These are phyloP conservation scores for Vicia faba DNA, from an alignment of 306 rosid genomes.

Conservation along the genomic window DNA sequence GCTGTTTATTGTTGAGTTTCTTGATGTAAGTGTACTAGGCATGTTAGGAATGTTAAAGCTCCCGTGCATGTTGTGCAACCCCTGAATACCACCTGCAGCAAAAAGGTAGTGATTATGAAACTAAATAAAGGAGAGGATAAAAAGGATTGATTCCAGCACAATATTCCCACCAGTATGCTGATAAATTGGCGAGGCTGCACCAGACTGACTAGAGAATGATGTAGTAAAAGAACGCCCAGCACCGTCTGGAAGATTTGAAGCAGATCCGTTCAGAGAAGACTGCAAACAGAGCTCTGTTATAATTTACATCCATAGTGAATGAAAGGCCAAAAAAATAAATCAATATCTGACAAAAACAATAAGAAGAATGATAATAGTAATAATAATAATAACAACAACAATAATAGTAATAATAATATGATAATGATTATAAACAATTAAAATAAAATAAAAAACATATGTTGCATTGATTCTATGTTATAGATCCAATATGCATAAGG, in stretches of 20 bases:
- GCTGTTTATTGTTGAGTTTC: slow-evolving; percentile 75
- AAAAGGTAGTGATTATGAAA: slow-evolving; percentile 41
- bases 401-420: not conserved
- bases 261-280: slow-evolving; percentile 94
- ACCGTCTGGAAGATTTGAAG: slow-evolving; percentile 88
- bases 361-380: no score
- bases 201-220: slow-evolving; percentile 97
- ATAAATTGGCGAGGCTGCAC: slow-evolving; percentile 88
- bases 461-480: slow-evolving; percentile 16
- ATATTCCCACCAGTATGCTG: slow-evolving; percentile 83
- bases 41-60: slow-evolving; percentile 89
- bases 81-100: slow-evolving; percentile 77
- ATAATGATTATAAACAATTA: not conserved
- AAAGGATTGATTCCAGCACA: slow-evolving; percentile 40
- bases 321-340: slow-evolving; percentile 1
- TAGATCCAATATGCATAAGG: slow-evolving; percentile 9
- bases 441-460: no score
- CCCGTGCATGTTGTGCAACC: slow-evolving; percentile 89
- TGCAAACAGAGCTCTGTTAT: slow-evolving; percentile 47
- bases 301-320: slow-evolving; percentile 4
- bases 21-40: slow-evolving; percentile 72
- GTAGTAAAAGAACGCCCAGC: slow-evolving; percentile 82
- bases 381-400: no score
- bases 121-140: slow-evolving; percentile 33
- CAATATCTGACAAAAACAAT: not conserved